Conservation (phyloP, 1,284 basidiomycete genomes). For the Coniferiporia weirii region DNA sequence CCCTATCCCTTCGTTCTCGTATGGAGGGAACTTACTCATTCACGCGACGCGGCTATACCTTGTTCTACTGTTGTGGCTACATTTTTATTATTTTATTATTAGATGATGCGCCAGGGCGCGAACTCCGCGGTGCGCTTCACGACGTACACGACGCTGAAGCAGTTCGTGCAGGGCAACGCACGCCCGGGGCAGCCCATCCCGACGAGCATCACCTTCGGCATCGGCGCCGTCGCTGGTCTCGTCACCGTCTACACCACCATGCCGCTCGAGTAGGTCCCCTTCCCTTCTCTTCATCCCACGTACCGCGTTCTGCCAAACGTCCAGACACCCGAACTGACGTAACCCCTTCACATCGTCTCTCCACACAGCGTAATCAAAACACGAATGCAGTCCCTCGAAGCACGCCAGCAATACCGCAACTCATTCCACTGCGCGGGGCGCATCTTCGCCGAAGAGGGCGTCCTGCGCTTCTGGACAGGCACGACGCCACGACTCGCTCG, state of each 20-base stretch:
- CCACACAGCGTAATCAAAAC: conserved; percentile 86
- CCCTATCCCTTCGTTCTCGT: not conserved
- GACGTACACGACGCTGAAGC: conserved; percentile 89
- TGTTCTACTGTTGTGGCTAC: not conserved
- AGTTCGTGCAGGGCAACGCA: conserved; percentile 82
- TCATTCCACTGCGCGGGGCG: conserved; percentile 93
- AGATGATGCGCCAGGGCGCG: conserved; percentile 97
- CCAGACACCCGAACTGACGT: no score
- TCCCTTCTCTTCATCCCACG: conserved; percentile 2
- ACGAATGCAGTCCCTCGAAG: conserved; percentile 91
- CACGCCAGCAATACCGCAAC: conserved; percentile 80
- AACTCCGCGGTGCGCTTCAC: conserved; percentile 98
- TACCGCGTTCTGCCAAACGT: no score
- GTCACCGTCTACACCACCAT: conserved; percentile 95
- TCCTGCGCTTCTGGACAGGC: conserved; percentile 91
- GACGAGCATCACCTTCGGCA: conserved; percentile 86
- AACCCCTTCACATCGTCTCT: no score
- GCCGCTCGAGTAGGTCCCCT: conserved; percentile 76
- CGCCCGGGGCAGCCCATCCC: conserved; percentile 84
- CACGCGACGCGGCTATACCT: not conserved
- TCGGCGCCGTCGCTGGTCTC: conserved; percentile 89
- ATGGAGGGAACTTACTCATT: not conserved
- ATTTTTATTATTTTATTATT: conserved; percentile 13
- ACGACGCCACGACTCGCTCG: conserved; percentile 86
- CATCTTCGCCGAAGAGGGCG: conserved; percentile 86